phyloP scores from a whole-genome alignment of 371 early-diverging fungal species.

The Haplosporangium sp. region DNA sequence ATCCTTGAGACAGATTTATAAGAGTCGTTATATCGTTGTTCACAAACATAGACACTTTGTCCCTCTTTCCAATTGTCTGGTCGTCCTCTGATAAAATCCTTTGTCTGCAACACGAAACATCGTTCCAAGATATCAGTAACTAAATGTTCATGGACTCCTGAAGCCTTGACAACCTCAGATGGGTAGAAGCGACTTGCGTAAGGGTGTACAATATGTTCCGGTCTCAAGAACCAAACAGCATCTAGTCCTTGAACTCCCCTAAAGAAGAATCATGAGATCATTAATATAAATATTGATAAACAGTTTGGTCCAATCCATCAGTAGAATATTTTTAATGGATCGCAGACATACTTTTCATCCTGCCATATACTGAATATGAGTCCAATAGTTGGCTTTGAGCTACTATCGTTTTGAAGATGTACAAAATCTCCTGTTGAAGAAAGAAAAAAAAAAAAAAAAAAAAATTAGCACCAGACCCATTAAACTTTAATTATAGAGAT shows the following conservation, averaged over 20 bases:
- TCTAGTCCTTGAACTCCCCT: slow-evolving; percentile 37
- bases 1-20: slow-evolving; percentile 52
- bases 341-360: slow-evolving; percentile 36
- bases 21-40: slow-evolving; percentile 50
- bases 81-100: slow-evolving; percentile 47
- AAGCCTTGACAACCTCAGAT: slow-evolving; percentile 43
- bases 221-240: slow-evolving; percentile 49
- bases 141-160: slow-evolving; percentile 38
- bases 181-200: slow-evolving; percentile 53
- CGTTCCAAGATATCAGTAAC: slow-evolving; percentile 34
- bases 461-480: too few species aligned
- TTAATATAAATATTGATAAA: too few species aligned
- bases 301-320: too few species aligned
- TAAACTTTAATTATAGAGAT: not conserved
- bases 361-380: slow-evolving; percentile 48
- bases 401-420: slow-evolving; percentile 40
- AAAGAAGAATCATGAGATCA: not conserved
- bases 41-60: slow-evolving; percentile 48
- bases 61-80: slow-evolving; percentile 44
- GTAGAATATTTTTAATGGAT: too few species aligned
- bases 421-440: slow-evolving; percentile 38
- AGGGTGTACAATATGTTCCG: slow-evolving; percentile 51
- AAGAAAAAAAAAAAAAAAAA: not conserved
- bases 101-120: slow-evolving; percentile 37
- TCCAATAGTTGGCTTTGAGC: slow-evolving; percentile 42